A percentile compares a stretch with the other conserved stretches of the same genome.
Conservation (phyloP, 768 basidiomycete genomes). For the Suillus luteus region DNA sequence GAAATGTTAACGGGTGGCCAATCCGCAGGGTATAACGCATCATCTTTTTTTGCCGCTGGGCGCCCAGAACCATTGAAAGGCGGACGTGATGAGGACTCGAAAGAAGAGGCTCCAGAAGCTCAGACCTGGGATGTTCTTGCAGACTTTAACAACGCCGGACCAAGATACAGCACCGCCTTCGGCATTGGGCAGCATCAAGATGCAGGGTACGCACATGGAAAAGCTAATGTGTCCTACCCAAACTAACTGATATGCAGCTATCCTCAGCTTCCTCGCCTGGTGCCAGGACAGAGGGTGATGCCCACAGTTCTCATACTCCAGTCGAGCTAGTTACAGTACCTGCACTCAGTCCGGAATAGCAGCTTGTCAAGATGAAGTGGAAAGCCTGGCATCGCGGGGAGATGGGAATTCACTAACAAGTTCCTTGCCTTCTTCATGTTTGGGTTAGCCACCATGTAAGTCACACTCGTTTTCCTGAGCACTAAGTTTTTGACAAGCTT, state of each 20-base stretch:
- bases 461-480: slow-evolving; percentile 16
- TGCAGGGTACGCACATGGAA: slow-evolving; percentile 44
- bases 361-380: slow-evolving; percentile 75
- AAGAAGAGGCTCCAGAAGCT: slow-evolving; percentile 46
- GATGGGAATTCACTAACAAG: slow-evolving; percentile 73
- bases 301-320: slow-evolving; percentile 39
- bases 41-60: slow-evolving; percentile 67
- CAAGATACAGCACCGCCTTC: slow-evolving; percentile 70
- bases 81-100: slow-evolving; percentile 65
- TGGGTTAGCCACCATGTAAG: slow-evolving; percentile 56
- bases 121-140: slow-evolving; percentile 80
- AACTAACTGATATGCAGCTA: slow-evolving; percentile 36
- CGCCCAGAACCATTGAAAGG: slow-evolving; percentile 78
- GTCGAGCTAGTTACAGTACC: slow-evolving; percentile 94
- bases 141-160: slow-evolving; percentile 87
- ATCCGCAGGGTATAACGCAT: slow-evolving; percentile 73
- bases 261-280: slow-evolving; percentile 41
- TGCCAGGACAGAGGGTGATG: slow-evolving; percentile 42
- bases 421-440: slow-evolving; percentile 74
- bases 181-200: slow-evolving; percentile 41
- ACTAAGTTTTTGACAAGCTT: slow-evolving; percentile 44
- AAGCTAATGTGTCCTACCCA: background rate
- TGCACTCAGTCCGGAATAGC: slow-evolving; percentile 90
- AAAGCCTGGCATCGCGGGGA: slow-evolving; percentile 78
- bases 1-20: slow-evolving; percentile 46